Base-by-base conservation (phyloP, 768 basidiomycete genomes). In the Fistulinella prunicolor region DNA sequence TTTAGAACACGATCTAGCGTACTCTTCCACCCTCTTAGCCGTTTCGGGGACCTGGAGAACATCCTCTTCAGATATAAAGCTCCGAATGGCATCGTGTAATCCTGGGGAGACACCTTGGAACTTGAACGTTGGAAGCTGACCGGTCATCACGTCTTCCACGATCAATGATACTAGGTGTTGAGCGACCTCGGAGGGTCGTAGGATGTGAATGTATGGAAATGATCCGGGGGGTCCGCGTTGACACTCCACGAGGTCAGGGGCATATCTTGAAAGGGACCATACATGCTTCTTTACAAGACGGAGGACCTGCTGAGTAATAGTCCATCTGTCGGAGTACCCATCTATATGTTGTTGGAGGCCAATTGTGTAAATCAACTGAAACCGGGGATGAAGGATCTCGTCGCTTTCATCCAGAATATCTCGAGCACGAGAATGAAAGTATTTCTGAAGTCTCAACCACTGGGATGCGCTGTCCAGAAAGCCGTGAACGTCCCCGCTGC, bases 251-350 rank as follows among this genome's bases (percentile, higher is more conserved):
- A 10, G 39, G 17, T 36, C 21, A 1, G 47, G 49, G 21, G 19
- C 14, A 22, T 43, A 6, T 14, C 7, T 43, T 20, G 35, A 37
- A 19, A 57, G 21, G 9, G 35, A 12, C 14, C 19, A 0, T 1
- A 49, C 52, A 19, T 46, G 46, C 4, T 41, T 39, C 20, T 51
- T 46, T 1, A 61, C 44, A 9, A 60, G 53, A 9, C 12, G 4
- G n/a, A 68, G 42, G 1, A 68, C 38, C 17, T 69, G 53, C 21
- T 69, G 68, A 2, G 47, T 53, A 9, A 55, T 62, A 0, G 42
- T 47, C 67, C 67, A 69, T 29, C 67, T 46, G 38, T 32, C 13
- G 13, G 30, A 12, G 30, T 32, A 32, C 13, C 30, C 30, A 12
- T 32, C 30, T 12, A 32, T 4, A 32, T 32, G 30, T 32, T 32